These are phyloP conservation scores for Ceratocystis huliohia DNA, from an alignment of 2,329 filamentous ascomycete genomes.

Conservation along the genomic window DNA sequence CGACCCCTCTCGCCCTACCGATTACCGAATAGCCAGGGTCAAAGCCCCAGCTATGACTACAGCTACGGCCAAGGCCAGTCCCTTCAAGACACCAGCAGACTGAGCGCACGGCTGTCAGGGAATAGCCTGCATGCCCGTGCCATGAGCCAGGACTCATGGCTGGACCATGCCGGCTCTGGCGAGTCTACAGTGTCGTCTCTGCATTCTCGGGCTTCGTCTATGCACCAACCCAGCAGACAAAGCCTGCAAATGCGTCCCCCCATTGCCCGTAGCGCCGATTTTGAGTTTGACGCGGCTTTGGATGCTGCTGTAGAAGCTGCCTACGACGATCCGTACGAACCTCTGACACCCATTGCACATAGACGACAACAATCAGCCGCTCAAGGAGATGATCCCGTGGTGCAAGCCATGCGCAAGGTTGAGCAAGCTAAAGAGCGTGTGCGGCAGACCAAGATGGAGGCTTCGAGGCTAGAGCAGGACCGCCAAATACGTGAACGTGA, in stretches of 20 bases:
- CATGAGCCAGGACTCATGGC: conserved; percentile 70
- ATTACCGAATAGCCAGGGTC: conserved; percentile 33
- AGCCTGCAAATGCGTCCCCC: conserved; percentile 40
- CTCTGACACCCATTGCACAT: conserved; percentile 38
- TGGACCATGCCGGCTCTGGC: conserved; percentile 85
- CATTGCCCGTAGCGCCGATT: conserved; percentile 61
- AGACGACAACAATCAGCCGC: conserved; percentile 31
- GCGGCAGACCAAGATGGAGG: conserved; percentile 60
- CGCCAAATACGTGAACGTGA: conserved; percentile 28
- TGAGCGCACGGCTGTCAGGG: conserved; percentile 13
- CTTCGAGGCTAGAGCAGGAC: conserved; percentile 39
- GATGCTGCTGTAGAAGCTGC: conserved; percentile 94
- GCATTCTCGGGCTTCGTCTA: conserved; percentile 64
- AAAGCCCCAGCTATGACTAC: conserved; percentile 28
- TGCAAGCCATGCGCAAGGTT: conserved; percentile 46
- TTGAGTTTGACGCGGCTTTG: conserved; percentile 84
- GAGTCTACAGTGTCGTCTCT: conserved; percentile 67
- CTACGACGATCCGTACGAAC: conserved; percentile 83
- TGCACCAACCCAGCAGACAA: conserved; percentile 34
- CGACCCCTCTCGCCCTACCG: conserved; percentile 56
- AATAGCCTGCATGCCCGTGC: conserved; percentile 37
- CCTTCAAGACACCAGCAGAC: conserved; percentile 22
- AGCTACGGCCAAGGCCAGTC: conserved; percentile 18
- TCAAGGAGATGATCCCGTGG: conserved; percentile 31
- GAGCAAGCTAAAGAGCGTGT: conserved; percentile 66